These are phyloP conservation scores for Trichoderma semiorbis DNA, from an alignment of 2,329 filamentous ascomycete species.

Conservation along the genomic window DNA sequence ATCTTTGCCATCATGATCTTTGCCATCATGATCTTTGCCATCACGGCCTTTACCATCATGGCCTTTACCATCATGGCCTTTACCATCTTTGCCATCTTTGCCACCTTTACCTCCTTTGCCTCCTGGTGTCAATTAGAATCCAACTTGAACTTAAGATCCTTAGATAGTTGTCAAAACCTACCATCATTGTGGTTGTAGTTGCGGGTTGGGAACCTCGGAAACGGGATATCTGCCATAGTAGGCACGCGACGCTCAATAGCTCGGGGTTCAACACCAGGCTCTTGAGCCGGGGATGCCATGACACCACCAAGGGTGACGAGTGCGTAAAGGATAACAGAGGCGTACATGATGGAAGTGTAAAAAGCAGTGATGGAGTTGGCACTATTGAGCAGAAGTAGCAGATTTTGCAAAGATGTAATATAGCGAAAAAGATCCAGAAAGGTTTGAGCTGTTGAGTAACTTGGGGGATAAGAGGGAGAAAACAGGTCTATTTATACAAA, in stretches of 20 bases:
- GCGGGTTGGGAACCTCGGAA: not conserved
- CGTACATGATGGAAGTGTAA: not conserved
- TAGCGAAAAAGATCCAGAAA: not conserved
- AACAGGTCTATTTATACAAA: not conserved
- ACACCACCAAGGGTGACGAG: not conserved
- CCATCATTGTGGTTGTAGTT: not conserved
- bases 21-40: too few species aligned
- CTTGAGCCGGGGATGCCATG: not conserved
- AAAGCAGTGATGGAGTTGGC: not conserved
- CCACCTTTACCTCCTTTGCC: not conserved
- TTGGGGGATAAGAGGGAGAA: not conserved
- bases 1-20: too few species aligned
- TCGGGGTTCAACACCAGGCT: not conserved
- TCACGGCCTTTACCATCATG: too few species aligned
- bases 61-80: too few species aligned
- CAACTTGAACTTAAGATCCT: not conserved
- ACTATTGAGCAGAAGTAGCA: not conserved
- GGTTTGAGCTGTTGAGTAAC: not conserved
- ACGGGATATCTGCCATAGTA: not conserved
- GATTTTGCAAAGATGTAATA: not conserved
- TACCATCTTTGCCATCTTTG: too few species aligned
- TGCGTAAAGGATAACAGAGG: not conserved
- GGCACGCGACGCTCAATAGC: not conserved
- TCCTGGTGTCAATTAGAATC: not conserved
- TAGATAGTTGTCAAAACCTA: not conserved